Evolutionary conservation across 257 asterid species (phyloP), one percentile per base, ranked within the genome.

Genomic region (Solanum sejunctum): DNA sequence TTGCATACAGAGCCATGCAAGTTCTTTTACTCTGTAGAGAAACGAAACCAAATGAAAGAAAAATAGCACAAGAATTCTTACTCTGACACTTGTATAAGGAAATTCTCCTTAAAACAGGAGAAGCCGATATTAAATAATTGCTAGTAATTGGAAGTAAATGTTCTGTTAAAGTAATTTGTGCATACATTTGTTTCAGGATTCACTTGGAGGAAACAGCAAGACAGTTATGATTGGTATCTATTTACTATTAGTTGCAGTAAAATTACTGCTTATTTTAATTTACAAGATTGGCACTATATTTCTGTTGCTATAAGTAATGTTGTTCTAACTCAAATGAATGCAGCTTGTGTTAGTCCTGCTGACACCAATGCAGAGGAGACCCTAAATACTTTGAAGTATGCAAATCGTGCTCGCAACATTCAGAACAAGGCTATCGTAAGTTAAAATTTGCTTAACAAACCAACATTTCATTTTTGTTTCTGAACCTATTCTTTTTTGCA

Each of bases 131-230:
- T 26, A 78, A 13, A 52, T 28, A 41, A 15, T 26, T 78, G 82
- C 26, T 16, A 36, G 47, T 52, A 52, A 77, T 26, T 77, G 47
- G 7, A 26, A 32, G 10, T 52, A 36, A 83, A 57, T 64, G 11
- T 69, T 49, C 66, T 52, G 39, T 43, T 47, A 82, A 51, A 71
- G 83, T 88, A 82, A 89, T 86, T 83, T 18, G 82, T 83, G 54
- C 51, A 51, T 60, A 21, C 45, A 83, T 67, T 52, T 83, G 73
- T 87, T 86, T 78, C 91, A 97, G 99, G 99, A 97, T 87, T 97
- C 99, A 18, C 97, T 97, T 32, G 99, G 99, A 7, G 99, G 99
- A 60, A 97, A 97, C 88, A 86, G 98, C 94, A 97, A 93, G 92
- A 97, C 99, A 13, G 89, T 97, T 75, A 97, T 97, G 99, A 97